Percentiles rank a stretch among this genome's conserved stretches.
Evolutionary conservation across 768 basidiomycete genomes (phyloP).

Genomic region (Mrakia blollopis): DNA sequence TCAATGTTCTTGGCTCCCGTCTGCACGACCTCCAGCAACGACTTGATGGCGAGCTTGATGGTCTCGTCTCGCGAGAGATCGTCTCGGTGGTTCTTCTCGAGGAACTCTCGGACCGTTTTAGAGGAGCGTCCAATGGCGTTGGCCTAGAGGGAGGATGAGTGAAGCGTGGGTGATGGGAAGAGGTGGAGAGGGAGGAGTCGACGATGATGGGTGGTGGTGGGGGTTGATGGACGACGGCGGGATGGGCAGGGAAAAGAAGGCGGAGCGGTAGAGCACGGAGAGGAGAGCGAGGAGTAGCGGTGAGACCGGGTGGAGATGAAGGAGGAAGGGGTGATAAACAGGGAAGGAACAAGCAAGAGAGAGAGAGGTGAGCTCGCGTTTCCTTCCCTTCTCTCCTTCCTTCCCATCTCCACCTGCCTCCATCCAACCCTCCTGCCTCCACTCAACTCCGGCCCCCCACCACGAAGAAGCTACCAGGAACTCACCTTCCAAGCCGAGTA

Average conservation of each 20-base stretch:
- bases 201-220: too few relatives aligned
- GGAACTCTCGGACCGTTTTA: constrained; percentile 95
- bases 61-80: constrained; percentile 81
- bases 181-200: too few relatives aligned
- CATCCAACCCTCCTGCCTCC: too few relatives aligned
- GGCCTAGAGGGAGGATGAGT: constrained; percentile 54
- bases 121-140: constrained; percentile 97
- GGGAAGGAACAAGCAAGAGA: too few relatives aligned
- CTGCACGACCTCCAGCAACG: constrained; percentile 93
- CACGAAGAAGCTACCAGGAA: background rate
- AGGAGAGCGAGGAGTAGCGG: too few relatives aligned
- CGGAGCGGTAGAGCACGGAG: too few relatives aligned
- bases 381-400: too few relatives aligned
- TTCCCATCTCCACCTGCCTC: too few relatives aligned
- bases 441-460: too few relatives aligned
- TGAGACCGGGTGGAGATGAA: too few relatives aligned
- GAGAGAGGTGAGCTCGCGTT: background rate
- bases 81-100: constrained; percentile 96
- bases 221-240: too few relatives aligned
- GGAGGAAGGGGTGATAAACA: too few relatives aligned
- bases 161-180: background rate
- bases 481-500: constrained; percentile 96
- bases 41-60: constrained; percentile 92
- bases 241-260: background rate
- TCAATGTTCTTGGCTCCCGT: constrained; percentile 99